Evolutionary conservation across 1,284 basidiomycete genomes (phyloP).

Genomic region (Microbotryum scabiosae): DNA sequence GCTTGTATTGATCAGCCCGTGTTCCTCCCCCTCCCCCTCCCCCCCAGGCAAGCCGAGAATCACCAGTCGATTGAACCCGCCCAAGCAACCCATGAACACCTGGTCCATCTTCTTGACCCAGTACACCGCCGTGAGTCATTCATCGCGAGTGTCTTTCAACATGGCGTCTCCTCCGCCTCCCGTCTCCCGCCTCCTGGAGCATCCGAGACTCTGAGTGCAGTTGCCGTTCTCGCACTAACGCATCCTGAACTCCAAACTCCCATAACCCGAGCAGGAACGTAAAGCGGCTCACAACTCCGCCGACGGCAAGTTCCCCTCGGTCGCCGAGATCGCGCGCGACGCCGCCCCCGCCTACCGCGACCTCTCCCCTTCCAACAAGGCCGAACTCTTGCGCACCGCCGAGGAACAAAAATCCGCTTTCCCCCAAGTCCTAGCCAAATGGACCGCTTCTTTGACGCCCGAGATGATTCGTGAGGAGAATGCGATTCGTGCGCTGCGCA

Average conservation of each 20-base stretch:
- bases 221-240: neutral
- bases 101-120: slow-evolving; percentile 22
- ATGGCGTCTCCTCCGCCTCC: too few relatives aligned
- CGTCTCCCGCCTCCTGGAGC: neutral
- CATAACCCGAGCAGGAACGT: neutral
- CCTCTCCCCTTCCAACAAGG: neutral
- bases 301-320: slow-evolving; percentile 7
- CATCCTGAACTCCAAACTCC: neutral
- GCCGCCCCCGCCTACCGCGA: slow-evolving; percentile 12
- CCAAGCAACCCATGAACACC: slow-evolving; percentile 17
- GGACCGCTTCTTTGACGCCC: slow-evolving; percentile 21
- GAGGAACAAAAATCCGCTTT: slow-evolving; percentile 1
- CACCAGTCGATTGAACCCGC: slow-evolving; percentile 10
- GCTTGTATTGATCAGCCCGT: neutral
- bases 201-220: too few relatives aligned
- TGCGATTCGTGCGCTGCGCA: slow-evolving; percentile 8
- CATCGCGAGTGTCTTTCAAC: neutral
- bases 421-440: slow-evolving; percentile 20
- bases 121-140: slow-evolving; percentile 14
- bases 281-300: neutral
- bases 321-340: neutral
- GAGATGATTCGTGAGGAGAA: slow-evolving; percentile 29
- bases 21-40: neutral
- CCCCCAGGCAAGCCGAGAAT: slow-evolving; percentile 2
- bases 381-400: slow-evolving; percentile 7